Evolutionary conservation across 805 yeast genomes (phyloP).

Genomic region (Wickerhamiella allomyrinae): DNA sequence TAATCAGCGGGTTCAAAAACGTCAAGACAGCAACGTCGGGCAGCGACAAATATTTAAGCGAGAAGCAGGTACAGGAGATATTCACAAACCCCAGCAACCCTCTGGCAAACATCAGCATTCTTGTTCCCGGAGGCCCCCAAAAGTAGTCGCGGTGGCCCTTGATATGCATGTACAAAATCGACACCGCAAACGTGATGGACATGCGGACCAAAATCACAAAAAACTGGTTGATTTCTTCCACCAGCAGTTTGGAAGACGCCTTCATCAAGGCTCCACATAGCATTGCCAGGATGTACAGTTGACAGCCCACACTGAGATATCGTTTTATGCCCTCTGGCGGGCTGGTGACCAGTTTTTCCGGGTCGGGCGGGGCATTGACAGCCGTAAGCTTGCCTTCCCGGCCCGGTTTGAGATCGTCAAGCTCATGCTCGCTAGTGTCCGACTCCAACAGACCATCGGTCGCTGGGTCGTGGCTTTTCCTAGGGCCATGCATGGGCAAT

Average conservation of each 20-base stretch:
- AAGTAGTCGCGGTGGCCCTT: conserved; percentile 46
- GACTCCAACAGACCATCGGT: neutral
- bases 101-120: conserved; percentile 42
- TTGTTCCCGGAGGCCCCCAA: conserved; percentile 48
- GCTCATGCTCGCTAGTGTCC: neutral
- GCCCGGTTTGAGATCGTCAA: neutral
- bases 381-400: neutral
- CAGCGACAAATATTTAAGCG: conserved; percentile 56
- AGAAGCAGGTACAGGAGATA: conserved; percentile 63
- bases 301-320: conserved; percentile 2
- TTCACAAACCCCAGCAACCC: conserved; percentile 70
- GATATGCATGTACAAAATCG: conserved; percentile 40
- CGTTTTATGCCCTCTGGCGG: neutral
- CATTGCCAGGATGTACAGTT: conserved; percentile 13
- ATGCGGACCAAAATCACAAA: conserved; percentile 56
- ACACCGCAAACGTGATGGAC: conserved; percentile 51
- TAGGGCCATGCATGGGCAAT: neutral
- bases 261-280: conserved; percentile 15
- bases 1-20: conserved; percentile 61
- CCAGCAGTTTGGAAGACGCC: conserved; percentile 13
- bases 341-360: neutral
- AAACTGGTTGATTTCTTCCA: conserved; percentile 8
- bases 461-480: neutral
- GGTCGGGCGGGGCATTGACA: neutral
- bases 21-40: conserved; percentile 74